Percentiles rank a stretch among this genome's conserved stretches.
Conservation (phyloP, 2,329 filamentous ascomycete genomes). For the Magnaporthales sp. region DNA sequence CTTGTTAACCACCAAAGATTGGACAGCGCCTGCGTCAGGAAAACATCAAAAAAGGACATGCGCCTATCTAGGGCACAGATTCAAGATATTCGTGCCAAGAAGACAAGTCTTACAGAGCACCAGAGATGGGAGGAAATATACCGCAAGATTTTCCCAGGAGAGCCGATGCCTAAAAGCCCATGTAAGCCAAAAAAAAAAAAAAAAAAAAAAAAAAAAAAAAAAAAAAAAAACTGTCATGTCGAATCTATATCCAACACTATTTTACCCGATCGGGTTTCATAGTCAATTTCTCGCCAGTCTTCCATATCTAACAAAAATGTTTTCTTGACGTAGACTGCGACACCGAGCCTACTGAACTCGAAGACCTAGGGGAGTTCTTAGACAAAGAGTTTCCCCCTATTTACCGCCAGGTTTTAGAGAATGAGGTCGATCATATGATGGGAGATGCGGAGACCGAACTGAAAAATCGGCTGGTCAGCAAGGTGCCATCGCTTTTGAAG, state of each 20-base stretch:
- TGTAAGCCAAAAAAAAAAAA: not conserved
- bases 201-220: too few species aligned
- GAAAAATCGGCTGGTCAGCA: not conserved
- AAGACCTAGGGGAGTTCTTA: not conserved
- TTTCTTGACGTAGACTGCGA: not conserved
- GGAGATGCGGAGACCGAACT: not conserved
- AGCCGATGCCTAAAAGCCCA: slow-evolving; percentile 10
- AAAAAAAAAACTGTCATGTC: too few species aligned
- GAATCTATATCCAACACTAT: not conserved
- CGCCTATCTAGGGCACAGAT: slow-evolving; percentile 32
- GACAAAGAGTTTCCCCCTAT: not conserved
- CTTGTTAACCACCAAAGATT: slow-evolving; percentile 17
- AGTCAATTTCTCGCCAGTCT: not conserved
- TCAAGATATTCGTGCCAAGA: slow-evolving; percentile 13
- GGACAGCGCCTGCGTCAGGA: slow-evolving; percentile 24
- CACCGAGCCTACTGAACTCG: not conserved
- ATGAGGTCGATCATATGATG: not conserved
- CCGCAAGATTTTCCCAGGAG: slow-evolving; percentile 13
- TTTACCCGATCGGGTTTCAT: not conserved
- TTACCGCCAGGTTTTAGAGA: not conserved
- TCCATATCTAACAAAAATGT: not conserved
- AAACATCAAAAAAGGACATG: slow-evolving; percentile 31
- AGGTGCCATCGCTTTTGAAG: not conserved
- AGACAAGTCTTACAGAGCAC: slow-evolving; percentile 9
- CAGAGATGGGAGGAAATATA: slow-evolving; percentile 18